These are phyloP conservation scores for Parascedosporium putredinis DNA, from an alignment of 2,329 filamentous ascomycete genomes.

Conservation along the genomic window DNA sequence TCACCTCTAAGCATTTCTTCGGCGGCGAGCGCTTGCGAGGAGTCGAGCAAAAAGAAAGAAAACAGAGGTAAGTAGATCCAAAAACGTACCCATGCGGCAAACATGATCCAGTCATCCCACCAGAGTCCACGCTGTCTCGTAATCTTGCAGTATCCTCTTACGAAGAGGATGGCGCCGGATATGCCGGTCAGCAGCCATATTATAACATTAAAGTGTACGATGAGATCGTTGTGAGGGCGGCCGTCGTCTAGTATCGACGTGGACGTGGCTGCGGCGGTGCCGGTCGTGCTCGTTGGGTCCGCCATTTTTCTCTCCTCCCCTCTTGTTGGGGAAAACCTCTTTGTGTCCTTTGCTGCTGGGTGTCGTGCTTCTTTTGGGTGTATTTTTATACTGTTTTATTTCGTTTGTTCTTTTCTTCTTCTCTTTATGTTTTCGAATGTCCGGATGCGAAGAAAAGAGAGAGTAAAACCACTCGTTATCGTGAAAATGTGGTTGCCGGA, in stretches of 20 bases:
- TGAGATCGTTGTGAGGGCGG: constrained; percentile 8
- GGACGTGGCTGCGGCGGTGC: neutral
- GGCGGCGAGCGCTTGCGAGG: no score
- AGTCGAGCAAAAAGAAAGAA: no score
- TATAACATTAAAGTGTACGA: constrained; percentile 10
- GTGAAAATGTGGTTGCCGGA: no score
- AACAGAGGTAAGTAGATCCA: no score
- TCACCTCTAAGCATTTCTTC: no score
- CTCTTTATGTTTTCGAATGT: no score
- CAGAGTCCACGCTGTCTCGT: constrained; percentile 15
- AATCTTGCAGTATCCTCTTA: constrained; percentile 17
- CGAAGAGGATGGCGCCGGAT: constrained; percentile 12
- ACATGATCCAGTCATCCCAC: constrained; percentile 19
- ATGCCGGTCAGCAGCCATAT: constrained; percentile 14
- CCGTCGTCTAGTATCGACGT: neutral
- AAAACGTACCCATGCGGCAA: constrained; percentile 15
- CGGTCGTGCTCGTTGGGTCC: neutral
- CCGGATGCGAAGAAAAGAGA: no score
- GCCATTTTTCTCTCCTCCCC: neutral
- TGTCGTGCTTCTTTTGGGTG: neutral
- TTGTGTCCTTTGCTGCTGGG: no score
- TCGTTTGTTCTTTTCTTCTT: no score
- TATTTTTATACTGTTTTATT: no score
- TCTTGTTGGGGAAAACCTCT: no score
- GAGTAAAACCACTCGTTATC: no score